A percentile compares a stretch with the other conserved stretches of the same genome.
phyloP scores from a whole-genome alignment of 73 alveolate species.

The Paramecium tetraurelia region DNA sequence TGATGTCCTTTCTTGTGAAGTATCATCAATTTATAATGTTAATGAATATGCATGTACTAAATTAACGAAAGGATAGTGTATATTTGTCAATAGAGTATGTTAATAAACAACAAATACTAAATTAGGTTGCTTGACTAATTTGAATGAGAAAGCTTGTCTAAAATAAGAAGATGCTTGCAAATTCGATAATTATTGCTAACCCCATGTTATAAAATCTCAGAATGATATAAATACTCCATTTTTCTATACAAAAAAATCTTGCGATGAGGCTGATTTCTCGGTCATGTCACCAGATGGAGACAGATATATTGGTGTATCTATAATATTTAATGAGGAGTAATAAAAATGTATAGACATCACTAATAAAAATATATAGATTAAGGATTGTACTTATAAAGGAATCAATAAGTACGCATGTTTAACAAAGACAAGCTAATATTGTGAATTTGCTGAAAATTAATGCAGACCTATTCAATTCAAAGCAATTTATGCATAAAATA shows the following conservation, averaged over 20 bases:
- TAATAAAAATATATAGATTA: background rate
- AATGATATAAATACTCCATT: background rate
- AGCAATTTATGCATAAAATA: background rate
- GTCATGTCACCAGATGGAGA: background rate
- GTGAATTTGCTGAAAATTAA: background rate
- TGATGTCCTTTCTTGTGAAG: background rate
- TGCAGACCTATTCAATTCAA: background rate
- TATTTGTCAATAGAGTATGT: background rate
- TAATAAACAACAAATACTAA: background rate
- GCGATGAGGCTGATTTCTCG: background rate
- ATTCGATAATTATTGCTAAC: background rate
- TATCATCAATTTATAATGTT: background rate
- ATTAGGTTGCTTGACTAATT: background rate
- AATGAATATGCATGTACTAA: constrained; percentile 4
- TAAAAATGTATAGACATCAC: background rate
- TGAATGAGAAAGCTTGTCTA: background rate
- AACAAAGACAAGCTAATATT: background rate
- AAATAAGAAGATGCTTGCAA: background rate
- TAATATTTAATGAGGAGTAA: background rate
- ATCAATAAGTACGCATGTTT: background rate
- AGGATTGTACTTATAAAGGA: background rate
- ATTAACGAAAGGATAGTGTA: background rate
- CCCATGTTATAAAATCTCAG: background rate
- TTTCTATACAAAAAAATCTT: background rate
- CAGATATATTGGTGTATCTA: background rate